These are phyloP conservation scores for Nymphaea colorata DNA, from an alignment of 164 flowering plant genomes.

Conservation along the genomic window DNA sequence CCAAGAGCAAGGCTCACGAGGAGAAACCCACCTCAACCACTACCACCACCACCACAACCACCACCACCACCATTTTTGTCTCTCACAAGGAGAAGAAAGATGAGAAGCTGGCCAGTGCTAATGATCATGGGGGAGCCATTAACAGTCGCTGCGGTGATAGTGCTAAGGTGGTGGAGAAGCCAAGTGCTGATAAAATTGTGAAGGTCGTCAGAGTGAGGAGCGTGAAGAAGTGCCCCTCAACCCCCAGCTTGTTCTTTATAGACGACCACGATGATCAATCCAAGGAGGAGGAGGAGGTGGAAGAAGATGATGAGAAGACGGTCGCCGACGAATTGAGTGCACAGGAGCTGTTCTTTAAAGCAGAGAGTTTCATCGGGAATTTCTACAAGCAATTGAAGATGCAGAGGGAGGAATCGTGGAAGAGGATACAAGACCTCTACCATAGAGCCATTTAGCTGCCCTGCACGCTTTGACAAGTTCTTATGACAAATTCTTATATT, in stretches of 20 bases:
- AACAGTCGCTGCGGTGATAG: slow-evolving; percentile 18
- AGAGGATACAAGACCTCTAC: slow-evolving; percentile 48
- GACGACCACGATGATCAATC: slow-evolving; percentile 24
- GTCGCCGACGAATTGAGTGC: slow-evolving; percentile 22
- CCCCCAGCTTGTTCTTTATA: slow-evolving; percentile 52
- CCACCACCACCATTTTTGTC: not conserved
- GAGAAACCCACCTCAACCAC: slow-evolving; percentile 7
- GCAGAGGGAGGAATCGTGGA: slow-evolving; percentile 78
- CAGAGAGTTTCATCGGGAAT: slow-evolving; percentile 67
- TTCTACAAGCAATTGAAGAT: slow-evolving; percentile 74
- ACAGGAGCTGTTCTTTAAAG: slow-evolving; percentile 50
- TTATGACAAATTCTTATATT: no score
- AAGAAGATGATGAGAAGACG: slow-evolving; percentile 19
- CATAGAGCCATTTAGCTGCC: slow-evolving; percentile 19
- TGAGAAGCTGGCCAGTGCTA: not conserved
- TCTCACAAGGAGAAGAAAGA: slow-evolving; percentile 5
- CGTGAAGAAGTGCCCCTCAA: slow-evolving; percentile 49
- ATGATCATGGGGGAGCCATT: slow-evolving; percentile 1
- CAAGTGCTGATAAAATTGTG: not conserved
- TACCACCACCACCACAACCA: not conserved
- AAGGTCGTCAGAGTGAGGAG: slow-evolving; percentile 9
- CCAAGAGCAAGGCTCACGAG: slow-evolving; percentile 22
- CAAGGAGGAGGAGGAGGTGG: slow-evolving; percentile 7
- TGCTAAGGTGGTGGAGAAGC: slow-evolving; percentile 4
- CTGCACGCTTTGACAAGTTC: no score